phyloP scores from a whole-genome alignment of 2,329 filamentous ascomycete genomes.

The Diaporthe capsici region DNA sequence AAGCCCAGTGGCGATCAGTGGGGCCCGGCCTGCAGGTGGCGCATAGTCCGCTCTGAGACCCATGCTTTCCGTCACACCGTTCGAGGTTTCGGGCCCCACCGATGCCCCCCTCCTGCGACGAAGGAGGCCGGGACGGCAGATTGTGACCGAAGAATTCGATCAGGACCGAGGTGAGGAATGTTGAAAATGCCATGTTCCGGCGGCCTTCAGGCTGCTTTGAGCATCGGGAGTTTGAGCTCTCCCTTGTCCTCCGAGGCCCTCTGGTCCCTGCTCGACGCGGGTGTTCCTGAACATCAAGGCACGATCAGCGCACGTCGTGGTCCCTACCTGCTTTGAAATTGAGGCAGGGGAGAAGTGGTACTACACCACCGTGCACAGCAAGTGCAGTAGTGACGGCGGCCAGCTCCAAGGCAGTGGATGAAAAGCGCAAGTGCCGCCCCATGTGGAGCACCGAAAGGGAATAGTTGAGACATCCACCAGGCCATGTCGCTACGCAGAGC shows the following conservation, averaged over 20 bases:
- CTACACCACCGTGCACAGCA: neutral
- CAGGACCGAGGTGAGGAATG: constrained; percentile 29
- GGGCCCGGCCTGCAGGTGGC: constrained; percentile 22
- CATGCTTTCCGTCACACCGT: constrained; percentile 31
- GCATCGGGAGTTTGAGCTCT: neutral
- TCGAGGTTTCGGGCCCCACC: constrained; percentile 14
- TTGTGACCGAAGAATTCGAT: constrained; percentile 37
- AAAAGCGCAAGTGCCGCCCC: constrained; percentile 8
- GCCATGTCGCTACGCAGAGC: neutral
- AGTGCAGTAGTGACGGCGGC: constrained; percentile 1
- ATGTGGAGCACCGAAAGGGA: constrained; percentile 1
- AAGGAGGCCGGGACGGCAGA: constrained; percentile 13
- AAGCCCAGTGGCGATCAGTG: constrained; percentile 33
- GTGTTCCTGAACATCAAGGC: constrained; percentile 20
- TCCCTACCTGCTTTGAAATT: neutral
- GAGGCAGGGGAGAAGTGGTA: neutral
- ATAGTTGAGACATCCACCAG: neutral
- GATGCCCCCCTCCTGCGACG: constrained; percentile 18
- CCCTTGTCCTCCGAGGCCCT: constrained; percentile 12
- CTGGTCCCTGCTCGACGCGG: constrained; percentile 20
- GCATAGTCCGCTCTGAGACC: constrained; percentile 27
- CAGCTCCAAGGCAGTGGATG: constrained; percentile 6
- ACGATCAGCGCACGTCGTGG: neutral
- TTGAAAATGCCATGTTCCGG: constrained; percentile 32
- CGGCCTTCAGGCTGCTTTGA: neutral